A percentile compares a stretch with the other conserved stretches of the same genome.
phyloP scores from a whole-genome alignment of 805 yeast species.

The Yarrowia keelungensis region DNA sequence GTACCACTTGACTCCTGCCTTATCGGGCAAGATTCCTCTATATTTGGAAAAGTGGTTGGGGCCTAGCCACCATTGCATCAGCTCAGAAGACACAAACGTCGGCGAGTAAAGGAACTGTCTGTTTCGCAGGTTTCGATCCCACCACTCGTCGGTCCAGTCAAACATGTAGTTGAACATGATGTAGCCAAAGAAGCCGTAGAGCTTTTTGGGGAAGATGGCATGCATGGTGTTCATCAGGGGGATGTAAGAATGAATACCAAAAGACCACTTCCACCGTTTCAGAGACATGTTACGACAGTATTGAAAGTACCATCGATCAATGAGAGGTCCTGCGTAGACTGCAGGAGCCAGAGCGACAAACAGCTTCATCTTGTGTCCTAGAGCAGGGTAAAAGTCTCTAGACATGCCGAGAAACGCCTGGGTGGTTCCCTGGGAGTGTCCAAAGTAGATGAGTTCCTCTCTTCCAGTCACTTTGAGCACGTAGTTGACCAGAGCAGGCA shows the following conservation, averaged over 20 bases:
- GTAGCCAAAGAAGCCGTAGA: constrained; percentile 72
- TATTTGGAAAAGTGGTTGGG: constrained; percentile 58
- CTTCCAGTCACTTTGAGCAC: constrained; percentile 55
- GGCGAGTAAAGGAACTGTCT: constrained; percentile 88
- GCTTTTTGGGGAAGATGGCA: constrained; percentile 54
- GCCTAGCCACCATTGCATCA: constrained; percentile 94
- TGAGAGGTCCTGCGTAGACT: constrained; percentile 79
- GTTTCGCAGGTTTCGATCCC: constrained; percentile 71
- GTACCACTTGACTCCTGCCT: constrained; percentile 52
- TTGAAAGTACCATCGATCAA: constrained; percentile 57
- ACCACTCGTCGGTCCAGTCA: constrained; percentile 82
- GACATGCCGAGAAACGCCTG: constrained; percentile 77
- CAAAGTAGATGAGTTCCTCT: constrained; percentile 62
- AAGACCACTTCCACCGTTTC: constrained; percentile 52
- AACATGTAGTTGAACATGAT: constrained; percentile 85
- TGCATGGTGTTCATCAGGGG: constrained; percentile 74
- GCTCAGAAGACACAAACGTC: constrained; percentile 74
- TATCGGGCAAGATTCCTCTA: constrained; percentile 62
- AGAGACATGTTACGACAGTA: constrained; percentile 46
- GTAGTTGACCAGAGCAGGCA: constrained; percentile 72
- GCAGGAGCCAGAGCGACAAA: constrained; percentile 91
- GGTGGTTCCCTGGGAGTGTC: constrained; percentile 95
- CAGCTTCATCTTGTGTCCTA: constrained; percentile 64
- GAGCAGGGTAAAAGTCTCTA: constrained; percentile 53
- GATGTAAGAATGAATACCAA: constrained; percentile 81